Conservation (phyloP, 148 eudicot genomes). For the Vaccinium myrtillus region DNA sequence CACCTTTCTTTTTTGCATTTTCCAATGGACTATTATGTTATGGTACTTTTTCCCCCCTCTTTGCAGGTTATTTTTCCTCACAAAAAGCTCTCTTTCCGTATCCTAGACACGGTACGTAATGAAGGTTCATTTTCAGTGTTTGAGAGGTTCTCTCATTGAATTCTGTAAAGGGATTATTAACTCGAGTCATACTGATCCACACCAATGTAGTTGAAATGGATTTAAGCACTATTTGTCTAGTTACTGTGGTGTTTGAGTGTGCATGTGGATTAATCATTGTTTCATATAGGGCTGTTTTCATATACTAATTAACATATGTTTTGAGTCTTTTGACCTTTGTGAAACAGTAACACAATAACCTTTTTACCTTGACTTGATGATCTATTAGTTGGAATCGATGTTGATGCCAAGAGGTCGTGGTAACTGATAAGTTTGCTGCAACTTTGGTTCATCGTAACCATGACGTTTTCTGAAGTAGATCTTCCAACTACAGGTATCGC, state of each 20-base stretch:
- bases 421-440: not conserved
- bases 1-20: conserved; percentile 10
- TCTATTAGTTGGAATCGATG: not conserved
- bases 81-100: conserved; percentile 91
- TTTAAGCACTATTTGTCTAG: not conserved
- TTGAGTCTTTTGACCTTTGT: not conserved
- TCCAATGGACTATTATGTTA: not conserved
- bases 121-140: conserved; percentile 13
- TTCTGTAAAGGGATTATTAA: not conserved
- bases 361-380: not conserved
- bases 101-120: conserved; percentile 74
- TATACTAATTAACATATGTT: not conserved
- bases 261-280: not conserved
- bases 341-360: not conserved
- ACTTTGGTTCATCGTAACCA: not conserved
- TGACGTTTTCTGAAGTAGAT: not conserved
- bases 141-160: conserved; percentile 5
- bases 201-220: conserved; percentile 1
- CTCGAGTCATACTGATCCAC: not conserved
- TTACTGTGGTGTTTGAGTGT: not conserved
- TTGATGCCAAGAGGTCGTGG: not conserved
- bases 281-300: not conserved
- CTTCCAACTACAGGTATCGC: not conserved
- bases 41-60: conserved; percentile 13
- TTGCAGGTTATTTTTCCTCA: conserved; percentile 89